Evolutionary conservation across 768 basidiomycete species (phyloP), one percentile per base, ranked within the genome.

Genomic region (Dioszegia aurantiaca): DNA sequence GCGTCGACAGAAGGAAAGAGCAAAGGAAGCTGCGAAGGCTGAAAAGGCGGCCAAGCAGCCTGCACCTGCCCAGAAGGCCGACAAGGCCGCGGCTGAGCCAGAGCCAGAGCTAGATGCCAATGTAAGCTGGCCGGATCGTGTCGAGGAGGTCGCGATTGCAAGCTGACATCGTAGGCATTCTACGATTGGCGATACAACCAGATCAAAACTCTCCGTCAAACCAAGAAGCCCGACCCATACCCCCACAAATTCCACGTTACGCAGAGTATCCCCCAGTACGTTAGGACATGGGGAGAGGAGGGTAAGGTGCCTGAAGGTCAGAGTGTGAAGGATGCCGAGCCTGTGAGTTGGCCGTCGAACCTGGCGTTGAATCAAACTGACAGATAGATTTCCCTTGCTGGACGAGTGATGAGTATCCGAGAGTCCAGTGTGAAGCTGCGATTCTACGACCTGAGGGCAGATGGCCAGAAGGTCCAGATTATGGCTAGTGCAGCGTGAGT

Each of bases 211-310:
- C 84, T 99, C 62, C 87, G 89, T 78, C 82, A 86, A 73, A 87
- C 88, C 27, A 87, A 87, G 75, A 77, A 83, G 6, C 94, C 93
- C 1, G 88, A 93, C 76, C 95, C 95, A 1, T 99, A 98, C 80
- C 95, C 95, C 6, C 95, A 99, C 86, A 99, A 99, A 84, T 99
- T 99, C 80, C 77, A 94, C 65, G 93, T 97, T 21, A 80, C 86
- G 56, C 80, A 78, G 61, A 90, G 89, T 8, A 80, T 99, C 71
- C 79, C 84, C 2, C 72, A 79, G 4, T 99, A 86, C 79, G 83
- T 98, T 75, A 75, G 81, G 4, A 78, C 82, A 55, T 98, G 89
- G 69, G 87, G 88, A 26, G 23, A 67, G 8, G 87, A 89, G 48
- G 88, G 87, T 52, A 82, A 83, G 77, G 84, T 94, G 60, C 67